phyloP scores from a whole-genome alignment of 2,329 filamentous ascomycete species.

The Teratosphaeria nubilosa region DNA sequence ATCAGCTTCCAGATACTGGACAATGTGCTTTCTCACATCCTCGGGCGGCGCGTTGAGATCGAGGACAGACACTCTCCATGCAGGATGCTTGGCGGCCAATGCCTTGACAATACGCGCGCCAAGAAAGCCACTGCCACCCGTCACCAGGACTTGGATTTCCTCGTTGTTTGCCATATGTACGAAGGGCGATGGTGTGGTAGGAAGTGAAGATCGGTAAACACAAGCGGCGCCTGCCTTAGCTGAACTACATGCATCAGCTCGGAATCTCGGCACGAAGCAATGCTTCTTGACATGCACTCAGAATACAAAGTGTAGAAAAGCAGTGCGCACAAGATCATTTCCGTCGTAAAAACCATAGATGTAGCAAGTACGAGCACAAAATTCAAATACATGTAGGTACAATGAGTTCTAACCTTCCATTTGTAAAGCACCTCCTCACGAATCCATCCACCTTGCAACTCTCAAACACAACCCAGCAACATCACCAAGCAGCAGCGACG shows the following conservation, averaged over 20 bases:
- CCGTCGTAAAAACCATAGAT: background rate
- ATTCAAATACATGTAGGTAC: background rate
- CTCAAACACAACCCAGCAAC: background rate
- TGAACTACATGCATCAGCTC: background rate
- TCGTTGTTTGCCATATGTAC: background rate
- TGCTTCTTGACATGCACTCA: background rate
- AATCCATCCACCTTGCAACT: background rate
- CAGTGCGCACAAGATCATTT: background rate
- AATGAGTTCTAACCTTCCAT: background rate
- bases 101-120: conserved; percentile 32
- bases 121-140: conserved; percentile 40
- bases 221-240: background rate
- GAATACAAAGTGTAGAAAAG: no score
- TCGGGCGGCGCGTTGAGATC: conserved; percentile 28
- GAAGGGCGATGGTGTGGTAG: background rate
- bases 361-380: background rate
- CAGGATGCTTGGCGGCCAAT: conserved; percentile 26
- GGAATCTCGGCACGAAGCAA: background rate
- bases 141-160: conserved; percentile 29
- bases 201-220: background rate
- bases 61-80: conserved; percentile 32
- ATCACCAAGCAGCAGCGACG: background rate
- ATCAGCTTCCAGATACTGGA: conserved; percentile 29
- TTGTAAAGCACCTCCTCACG: background rate
- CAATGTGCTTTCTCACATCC: conserved; percentile 13